Evolutionary conservation across 495 filamentous ascomycete genomes (phyloP), one percentile per base, ranked within the genome.

Genomic region (Trichoderma asperelloides): DNA sequence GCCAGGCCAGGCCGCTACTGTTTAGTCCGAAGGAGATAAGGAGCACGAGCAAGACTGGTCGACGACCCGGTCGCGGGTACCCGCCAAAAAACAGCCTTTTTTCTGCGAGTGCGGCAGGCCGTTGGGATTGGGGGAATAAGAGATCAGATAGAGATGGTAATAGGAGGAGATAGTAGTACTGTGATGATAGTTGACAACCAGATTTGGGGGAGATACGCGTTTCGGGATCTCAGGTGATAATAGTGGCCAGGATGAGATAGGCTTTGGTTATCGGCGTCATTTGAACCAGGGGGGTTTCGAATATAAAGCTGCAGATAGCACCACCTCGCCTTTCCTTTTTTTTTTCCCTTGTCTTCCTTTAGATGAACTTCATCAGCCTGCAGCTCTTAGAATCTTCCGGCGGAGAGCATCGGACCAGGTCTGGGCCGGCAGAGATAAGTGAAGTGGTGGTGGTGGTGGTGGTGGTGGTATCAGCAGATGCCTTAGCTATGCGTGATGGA

Each of bases 231-330:
- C 64, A 82, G 70, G 81, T 83, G 72, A 81, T 71, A 73, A 82
- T 76, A 63, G 81, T 80, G 69, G 71, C 81, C 65, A 83, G 77
- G 69, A 80, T 78, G 63, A 83, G 80, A 82, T 83, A 80, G 81
- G 79, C 72, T 71, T 76, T 75, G 77, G 74, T 79, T 81, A 80
- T 79, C 76, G 76, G 78, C 81, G 81, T 82, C 81, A 82, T 83
- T 79, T 60, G 55, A 60, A 60, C 55, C 55, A 37, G 55, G 55
- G 55, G 55, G 55, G 55, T 27, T 8, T 28, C 55, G 55, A 60
- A n/a, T 60, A 60, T 60, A 60, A 66, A 66, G 33, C 65, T 37
- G 57, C 25, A 40, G 63, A 63, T 39, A 57, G 18, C 47, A 28
- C 57, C 23, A 27, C 63, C 41, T 63, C 43, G 37, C 37, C 16